Base-by-base conservation (phyloP, 139 green algal genomes). In the Chlamydomonas sphaeroides region DNA sequence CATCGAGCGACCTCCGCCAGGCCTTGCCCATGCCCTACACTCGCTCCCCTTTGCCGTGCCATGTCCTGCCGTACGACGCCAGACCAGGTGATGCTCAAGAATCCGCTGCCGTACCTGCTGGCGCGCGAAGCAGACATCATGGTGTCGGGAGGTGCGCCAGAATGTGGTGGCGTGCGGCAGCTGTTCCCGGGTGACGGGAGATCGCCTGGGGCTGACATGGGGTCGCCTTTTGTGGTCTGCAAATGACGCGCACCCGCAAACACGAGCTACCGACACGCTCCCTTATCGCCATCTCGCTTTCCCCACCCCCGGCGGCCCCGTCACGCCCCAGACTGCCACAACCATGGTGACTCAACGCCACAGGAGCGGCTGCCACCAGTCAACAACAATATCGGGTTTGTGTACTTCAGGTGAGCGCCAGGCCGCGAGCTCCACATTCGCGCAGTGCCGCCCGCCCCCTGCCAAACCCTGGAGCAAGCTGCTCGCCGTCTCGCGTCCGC, bases 361-460 rank as follows among this genome's bases (percentile, higher is more conserved):
- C 15, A 30, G 62, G 75, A 82, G 41, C 62, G 59, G 1, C 20
- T 82, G 20, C 62, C 75, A 42, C 75, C 75, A 10, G 38, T 82
- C n/a, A 82, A 82, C 41, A 82, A 82, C 75, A 82, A 82, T 42
- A 82, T 82, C 32, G 75, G 75, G 10, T 82, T 82, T 38, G 75
- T 82, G 42, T 82, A 82, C 62, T 82, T 82, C 42, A 72, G 75
- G 75, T 68, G 18, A 14, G 68, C 39, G 20, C 35, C 11, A 39
- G 28, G 4, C 1, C 45, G 11, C 42, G 14, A 75, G 3, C 38
- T 39, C 18, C 4, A 7, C 42, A 41, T 41, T 33, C 14, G 45
- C n/a, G n/a, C n/a, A n/a, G n/a, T n/a, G n/a, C n/a, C n/a, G n/a
- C n/a, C n/a, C n/a, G n/a, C n/a, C n/a, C n/a, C n/a, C n/a, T 51